These are phyloP conservation scores for Cucurbita pepo DNA, from an alignment of 306 rosid genomes.

Conservation along the genomic window DNA sequence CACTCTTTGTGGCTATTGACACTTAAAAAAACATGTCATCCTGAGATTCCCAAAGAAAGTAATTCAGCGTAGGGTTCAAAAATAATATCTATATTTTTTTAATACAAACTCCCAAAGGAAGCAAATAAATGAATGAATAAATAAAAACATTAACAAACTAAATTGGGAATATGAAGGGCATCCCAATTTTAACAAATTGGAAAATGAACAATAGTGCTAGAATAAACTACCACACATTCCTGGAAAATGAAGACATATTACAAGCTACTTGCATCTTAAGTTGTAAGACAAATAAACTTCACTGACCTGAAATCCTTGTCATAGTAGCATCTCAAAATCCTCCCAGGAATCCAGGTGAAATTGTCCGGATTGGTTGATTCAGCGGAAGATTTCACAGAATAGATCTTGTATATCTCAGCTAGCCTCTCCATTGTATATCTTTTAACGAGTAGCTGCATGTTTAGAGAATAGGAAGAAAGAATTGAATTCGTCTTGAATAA, in stretches of 20 bases:
- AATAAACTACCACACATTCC: neutral
- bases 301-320: conserved; percentile 91
- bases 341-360: conserved; percentile 85
- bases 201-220: neutral
- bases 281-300: conserved; percentile 3
- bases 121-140: neutral
- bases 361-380: conserved; percentile 27
- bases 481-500: conserved; percentile 1
- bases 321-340: conserved; percentile 78
- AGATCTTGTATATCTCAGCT: conserved; percentile 62
- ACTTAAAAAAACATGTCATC: neutral
- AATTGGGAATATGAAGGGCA: neutral
- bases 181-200: neutral
- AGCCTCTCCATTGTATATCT: conserved; percentile 86
- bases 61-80: neutral
- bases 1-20: neutral
- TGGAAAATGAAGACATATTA: neutral
- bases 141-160: neutral
- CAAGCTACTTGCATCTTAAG: neutral
- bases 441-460: conserved; percentile 76
- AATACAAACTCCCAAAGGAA: neutral
- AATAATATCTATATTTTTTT: neutral
- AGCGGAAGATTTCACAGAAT: conserved; percentile 43
- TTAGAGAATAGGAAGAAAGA: conserved; percentile 14
- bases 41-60: neutral